Evolutionary conservation across 257 asterid genomes (phyloP).

Genomic region (Nicotiana undulata): DNA sequence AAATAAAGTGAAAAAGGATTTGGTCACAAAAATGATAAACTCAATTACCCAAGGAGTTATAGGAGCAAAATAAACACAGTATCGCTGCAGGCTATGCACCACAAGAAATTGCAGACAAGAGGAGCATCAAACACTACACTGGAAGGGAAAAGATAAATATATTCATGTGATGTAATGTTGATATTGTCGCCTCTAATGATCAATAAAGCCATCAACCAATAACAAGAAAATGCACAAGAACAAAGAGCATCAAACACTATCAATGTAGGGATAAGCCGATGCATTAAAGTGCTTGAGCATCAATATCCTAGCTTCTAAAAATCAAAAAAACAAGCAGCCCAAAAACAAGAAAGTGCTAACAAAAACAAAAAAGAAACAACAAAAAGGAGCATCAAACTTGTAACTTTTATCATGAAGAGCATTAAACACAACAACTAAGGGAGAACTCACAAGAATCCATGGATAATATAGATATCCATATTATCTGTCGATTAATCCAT

Average conservation of each 20-base stretch:
- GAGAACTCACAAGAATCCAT: not conserved
- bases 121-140: not conserved
- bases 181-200: not conserved
- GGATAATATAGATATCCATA: too few species aligned
- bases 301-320: not conserved
- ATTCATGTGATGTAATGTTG: not conserved
- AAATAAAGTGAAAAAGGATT: not conserved
- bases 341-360: not conserved
- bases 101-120: not conserved
- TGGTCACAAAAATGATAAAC: not conserved
- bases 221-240: not conserved
- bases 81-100: not conserved
- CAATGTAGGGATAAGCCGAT: not conserved
- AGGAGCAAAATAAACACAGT: not conserved
- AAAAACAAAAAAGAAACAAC: too few species aligned
- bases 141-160: not conserved
- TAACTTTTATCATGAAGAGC: not conserved
- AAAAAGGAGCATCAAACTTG: not conserved
- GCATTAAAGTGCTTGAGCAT: not conserved
- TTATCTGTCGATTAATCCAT: too few species aligned
- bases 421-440: not conserved
- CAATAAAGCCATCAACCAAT: not conserved
- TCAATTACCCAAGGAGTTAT: not conserved
- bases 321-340: not conserved
- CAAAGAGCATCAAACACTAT: not conserved